phyloP scores from a whole-genome alignment of 2,329 filamentous ascomycete genomes.

The Kalaharituber pfeilii region DNA sequence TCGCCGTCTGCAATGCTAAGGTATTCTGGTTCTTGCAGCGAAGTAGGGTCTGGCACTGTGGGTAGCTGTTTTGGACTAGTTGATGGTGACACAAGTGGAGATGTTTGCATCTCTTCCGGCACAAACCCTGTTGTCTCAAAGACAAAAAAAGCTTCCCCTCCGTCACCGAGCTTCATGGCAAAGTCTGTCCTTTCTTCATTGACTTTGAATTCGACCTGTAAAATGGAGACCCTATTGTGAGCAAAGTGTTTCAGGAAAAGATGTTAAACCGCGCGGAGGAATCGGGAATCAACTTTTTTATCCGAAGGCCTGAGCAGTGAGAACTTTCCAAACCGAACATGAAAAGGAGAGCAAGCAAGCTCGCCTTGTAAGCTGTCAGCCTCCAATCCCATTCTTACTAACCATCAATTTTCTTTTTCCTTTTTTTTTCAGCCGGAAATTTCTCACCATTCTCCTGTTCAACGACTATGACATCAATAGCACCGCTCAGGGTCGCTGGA shows the following conservation, averaged over 20 bases:
- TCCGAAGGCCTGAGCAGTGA: constrained; percentile 85
- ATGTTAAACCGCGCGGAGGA: too few species aligned
- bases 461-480: constrained; percentile 97
- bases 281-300: constrained; percentile 50
- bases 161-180: constrained; percentile 95
- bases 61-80: constrained; percentile 45
- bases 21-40: constrained; percentile 35
- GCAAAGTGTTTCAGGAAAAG: too few species aligned
- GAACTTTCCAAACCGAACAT: constrained; percentile 98
- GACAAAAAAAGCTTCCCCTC: constrained; percentile 95
- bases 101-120: constrained; percentile 85
- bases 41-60: constrained; percentile 19
- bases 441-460: constrained; percentile 73
- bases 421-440: not conserved
- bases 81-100: constrained; percentile 78
- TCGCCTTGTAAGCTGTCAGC: constrained; percentile 30
- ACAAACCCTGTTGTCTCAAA: constrained; percentile 89
- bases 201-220: constrained; percentile 82
- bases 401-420: not conserved
- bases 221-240: too few species aligned
- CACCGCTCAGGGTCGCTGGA: constrained; percentile 86
- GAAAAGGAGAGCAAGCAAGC: constrained; percentile 86
- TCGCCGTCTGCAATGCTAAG: constrained; percentile 29
- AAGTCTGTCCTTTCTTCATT: constrained; percentile 84
- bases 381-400: not conserved